Percentiles rank a stretch among this genome's conserved stretches.
Evolutionary conservation across 352 stramenopile genomes (phyloP).

Genomic region (Aphanomyces stellatus): DNA sequence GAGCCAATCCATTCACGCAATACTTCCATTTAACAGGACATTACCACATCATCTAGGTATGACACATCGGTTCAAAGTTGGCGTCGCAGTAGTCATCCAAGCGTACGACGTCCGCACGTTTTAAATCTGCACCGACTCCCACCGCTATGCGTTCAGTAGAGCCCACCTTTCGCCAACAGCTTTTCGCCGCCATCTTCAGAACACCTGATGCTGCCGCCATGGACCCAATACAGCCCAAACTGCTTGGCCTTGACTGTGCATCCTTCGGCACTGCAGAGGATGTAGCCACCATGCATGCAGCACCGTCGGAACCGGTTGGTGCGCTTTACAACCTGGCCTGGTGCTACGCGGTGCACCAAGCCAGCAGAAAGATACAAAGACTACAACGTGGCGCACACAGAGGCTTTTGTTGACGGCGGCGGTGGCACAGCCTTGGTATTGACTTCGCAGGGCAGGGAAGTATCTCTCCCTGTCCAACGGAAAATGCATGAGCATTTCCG

Average conservation of each 20-base stretch:
- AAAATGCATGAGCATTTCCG: no score
- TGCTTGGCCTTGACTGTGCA: constrained; percentile 17
- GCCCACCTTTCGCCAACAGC: constrained; percentile 6
- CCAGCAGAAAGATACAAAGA: no score
- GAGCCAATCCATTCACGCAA: no score
- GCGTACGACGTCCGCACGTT: not conserved
- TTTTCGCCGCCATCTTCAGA: not conserved
- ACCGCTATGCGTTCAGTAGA: constrained; percentile 14
- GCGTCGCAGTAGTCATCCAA: no score
- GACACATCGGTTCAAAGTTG: no score
- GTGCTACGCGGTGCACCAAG: constrained; percentile 10
- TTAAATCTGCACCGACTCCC: not conserved
- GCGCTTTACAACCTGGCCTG: constrained; percentile 13
- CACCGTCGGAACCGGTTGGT: constrained; percentile 19
- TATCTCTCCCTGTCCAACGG: no score
- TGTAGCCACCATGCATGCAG: constrained; percentile 17
- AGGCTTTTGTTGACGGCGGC: constrained; percentile 11
- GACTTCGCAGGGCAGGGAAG: constrained; percentile 5
- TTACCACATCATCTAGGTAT: no score
- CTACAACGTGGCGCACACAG: constrained; percentile 17
- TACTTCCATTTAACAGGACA: no score
- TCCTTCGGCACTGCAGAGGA: constrained; percentile 4
- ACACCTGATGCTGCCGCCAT: constrained; percentile 15
- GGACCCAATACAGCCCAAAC: constrained; percentile 10
- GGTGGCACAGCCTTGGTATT: constrained; percentile 5